These are phyloP conservation scores for Penicillium cosmopolitanum DNA, from an alignment of 495 filamentous ascomycete genomes.

Conservation along the genomic window DNA sequence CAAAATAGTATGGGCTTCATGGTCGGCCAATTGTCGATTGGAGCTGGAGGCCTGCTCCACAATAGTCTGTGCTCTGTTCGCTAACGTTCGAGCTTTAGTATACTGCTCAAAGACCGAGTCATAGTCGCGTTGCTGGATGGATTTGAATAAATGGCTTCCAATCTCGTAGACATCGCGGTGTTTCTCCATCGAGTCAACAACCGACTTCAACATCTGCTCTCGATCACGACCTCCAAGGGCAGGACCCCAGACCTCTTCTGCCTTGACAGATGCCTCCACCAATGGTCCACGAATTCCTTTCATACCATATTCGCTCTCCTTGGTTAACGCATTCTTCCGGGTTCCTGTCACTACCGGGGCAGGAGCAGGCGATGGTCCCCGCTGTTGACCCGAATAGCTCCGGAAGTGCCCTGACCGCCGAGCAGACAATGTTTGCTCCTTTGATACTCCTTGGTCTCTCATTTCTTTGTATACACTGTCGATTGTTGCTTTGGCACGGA, in stretches of 20 bases:
- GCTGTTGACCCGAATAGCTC: slow-evolving; percentile 52
- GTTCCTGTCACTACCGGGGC: slow-evolving; percentile 28
- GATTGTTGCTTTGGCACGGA: slow-evolving; percentile 93
- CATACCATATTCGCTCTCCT: slow-evolving; percentile 94
- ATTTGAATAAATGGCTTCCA: slow-evolving; percentile 73
- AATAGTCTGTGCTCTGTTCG: slow-evolving; percentile 70
- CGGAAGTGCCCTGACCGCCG: slow-evolving; percentile 68
- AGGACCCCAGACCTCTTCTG: slow-evolving; percentile 96
- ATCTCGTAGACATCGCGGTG: slow-evolving; percentile 81
- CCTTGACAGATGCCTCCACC: slow-evolving; percentile 86
- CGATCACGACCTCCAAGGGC: slow-evolving; percentile 90
- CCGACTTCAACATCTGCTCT: slow-evolving; percentile 79
- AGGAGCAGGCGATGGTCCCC: slow-evolving; percentile 39
- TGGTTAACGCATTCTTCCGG: slow-evolving; percentile 86
- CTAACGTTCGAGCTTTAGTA: slow-evolving; percentile 70
- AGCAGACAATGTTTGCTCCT: slow-evolving; percentile 56
- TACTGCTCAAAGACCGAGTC: slow-evolving; percentile 87
- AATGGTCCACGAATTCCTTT: slow-evolving; percentile 85
- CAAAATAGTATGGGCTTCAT: slow-evolving; percentile 80
- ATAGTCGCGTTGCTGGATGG: slow-evolving; percentile 87
- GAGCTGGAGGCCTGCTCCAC: slow-evolving; percentile 55
- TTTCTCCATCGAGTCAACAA: slow-evolving; percentile 72
- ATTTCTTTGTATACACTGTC: slow-evolving; percentile 98
- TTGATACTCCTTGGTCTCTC: slow-evolving; percentile 79
- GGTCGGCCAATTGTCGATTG: slow-evolving; percentile 60